Conservation (phyloP, 1,284 basidiomycete species). For the Pterulicium gracile region DNA sequence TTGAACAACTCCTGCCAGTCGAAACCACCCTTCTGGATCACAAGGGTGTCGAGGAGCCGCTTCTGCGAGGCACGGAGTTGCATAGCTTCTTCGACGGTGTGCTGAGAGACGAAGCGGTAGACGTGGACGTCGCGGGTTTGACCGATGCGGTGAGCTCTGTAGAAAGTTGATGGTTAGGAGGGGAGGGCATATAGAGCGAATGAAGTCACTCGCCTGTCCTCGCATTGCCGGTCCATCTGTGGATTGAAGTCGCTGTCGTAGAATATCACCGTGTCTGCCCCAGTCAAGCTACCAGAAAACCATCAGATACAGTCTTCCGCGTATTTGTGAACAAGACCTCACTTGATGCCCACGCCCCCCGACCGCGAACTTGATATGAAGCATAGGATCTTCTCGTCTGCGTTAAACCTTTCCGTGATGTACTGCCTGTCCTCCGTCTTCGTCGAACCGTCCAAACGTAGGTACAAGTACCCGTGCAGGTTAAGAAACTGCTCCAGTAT, state of each 20-base stretch:
- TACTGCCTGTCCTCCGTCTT: slow-evolving; percentile 95
- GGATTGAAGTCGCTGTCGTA: slow-evolving; percentile 98
- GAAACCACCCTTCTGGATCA: slow-evolving; percentile 92
- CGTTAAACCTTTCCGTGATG: slow-evolving; percentile 95
- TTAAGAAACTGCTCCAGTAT: slow-evolving; percentile 92
- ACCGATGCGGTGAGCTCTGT: slow-evolving; percentile 85
- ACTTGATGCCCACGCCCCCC: slow-evolving; percentile 96
- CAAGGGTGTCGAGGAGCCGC: slow-evolving; percentile 81
- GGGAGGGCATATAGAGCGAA: slow-evolving; percentile 2
- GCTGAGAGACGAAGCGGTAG: slow-evolving; percentile 87
- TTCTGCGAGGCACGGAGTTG: slow-evolving; percentile 96
- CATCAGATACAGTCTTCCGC: no score
- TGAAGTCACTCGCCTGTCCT: slow-evolving; percentile 62
- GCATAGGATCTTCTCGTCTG: slow-evolving; percentile 80
- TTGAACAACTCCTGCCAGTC: slow-evolving; percentile 86
- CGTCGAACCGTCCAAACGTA: slow-evolving; percentile 88
- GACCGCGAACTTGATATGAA: slow-evolving; percentile 93
- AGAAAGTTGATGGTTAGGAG: slow-evolving; percentile 6
- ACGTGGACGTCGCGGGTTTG: slow-evolving; percentile 97
- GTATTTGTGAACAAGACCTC: no score
- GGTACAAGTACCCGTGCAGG: slow-evolving; percentile 88
- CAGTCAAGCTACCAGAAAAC: slow-evolving; percentile 78
- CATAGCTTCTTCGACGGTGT: slow-evolving; percentile 96
- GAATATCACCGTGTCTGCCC: slow-evolving; percentile 95
- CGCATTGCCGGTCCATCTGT: slow-evolving; percentile 95